Conservation (phyloP, 2,329 filamentous ascomycete species). For the Clarireedia monteithiana region DNA sequence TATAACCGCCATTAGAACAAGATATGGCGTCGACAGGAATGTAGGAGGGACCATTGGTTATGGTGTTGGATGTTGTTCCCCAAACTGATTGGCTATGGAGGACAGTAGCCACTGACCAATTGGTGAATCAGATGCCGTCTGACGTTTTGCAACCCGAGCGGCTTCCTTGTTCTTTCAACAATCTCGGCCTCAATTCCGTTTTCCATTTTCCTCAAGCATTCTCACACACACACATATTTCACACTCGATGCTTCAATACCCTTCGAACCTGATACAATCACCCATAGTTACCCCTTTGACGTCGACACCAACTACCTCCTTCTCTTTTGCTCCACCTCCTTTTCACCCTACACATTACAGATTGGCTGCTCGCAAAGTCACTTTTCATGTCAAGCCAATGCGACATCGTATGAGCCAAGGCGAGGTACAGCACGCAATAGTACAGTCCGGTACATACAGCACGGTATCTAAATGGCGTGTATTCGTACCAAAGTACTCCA, state of each 20-base stretch:
- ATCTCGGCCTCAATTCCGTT: not conserved
- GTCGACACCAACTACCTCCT: not conserved
- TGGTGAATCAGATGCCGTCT: no score
- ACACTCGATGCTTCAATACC: no score
- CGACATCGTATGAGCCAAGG: slow-evolving; percentile 3
- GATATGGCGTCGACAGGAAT: not conserved
- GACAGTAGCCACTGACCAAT: no score
- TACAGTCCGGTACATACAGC: not conserved
- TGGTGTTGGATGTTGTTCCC: no score
- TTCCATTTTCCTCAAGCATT: not conserved
- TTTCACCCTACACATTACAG: not conserved
- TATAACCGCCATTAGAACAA: not conserved
- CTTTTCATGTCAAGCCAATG: not conserved
- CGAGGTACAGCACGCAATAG: slow-evolving; percentile 1
- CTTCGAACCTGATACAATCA: not conserved
- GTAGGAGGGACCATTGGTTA: not conserved
- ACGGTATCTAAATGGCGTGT: not conserved
- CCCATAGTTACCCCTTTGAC: not conserved
- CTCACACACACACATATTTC: not conserved
- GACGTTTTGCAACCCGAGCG: no score
- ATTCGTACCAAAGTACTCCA: not conserved
- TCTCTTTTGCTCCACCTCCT: not conserved
- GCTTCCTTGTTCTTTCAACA: not conserved
- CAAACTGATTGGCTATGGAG: not conserved
- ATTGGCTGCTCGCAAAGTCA: not conserved